Conservation (phyloP, 371 early-diverging fungal genomes). For the Parasitella parasitica region DNA sequence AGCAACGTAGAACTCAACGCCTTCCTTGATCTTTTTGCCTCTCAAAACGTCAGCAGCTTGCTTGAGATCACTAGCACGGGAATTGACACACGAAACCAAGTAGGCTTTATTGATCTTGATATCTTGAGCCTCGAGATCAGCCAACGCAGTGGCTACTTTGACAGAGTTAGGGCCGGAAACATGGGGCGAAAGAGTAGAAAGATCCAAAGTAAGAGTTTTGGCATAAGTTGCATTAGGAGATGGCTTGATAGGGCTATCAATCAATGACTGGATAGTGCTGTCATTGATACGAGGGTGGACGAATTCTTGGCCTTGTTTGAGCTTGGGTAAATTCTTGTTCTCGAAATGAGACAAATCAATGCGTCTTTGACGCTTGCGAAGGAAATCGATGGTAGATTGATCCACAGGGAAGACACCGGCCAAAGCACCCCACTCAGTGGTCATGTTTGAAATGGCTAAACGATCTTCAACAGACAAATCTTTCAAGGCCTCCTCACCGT, state of each 20-base stretch:
- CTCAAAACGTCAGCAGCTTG: constrained; percentile 86
- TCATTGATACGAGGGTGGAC: constrained; percentile 76
- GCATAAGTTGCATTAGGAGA: constrained; percentile 77
- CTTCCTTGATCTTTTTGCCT: constrained; percentile 71
- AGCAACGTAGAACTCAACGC: constrained; percentile 95
- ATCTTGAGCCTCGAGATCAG: constrained; percentile 65
- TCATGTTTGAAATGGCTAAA: constrained; percentile 96
- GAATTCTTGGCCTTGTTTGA: constrained; percentile 42
- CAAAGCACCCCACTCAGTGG: constrained; percentile 98
- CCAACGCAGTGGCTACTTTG: constrained; percentile 82
- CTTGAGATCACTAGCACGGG: constrained; percentile 82
- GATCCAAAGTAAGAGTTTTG: constrained; percentile 85
- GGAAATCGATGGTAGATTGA: constrained; percentile 70
- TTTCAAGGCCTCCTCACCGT: constrained; percentile 68
- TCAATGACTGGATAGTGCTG: constrained; percentile 55
- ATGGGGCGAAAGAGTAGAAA: constrained; percentile 82
- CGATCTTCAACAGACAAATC: constrained; percentile 83
- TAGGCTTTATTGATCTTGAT: constrained; percentile 93
- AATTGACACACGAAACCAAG: constrained; percentile 93
- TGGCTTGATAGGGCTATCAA: constrained; percentile 56
- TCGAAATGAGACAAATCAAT: constrained; percentile 56
- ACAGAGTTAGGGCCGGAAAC: constrained; percentile 95
- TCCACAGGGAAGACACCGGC: constrained; percentile 96
- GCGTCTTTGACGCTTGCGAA: constrained; percentile 63
- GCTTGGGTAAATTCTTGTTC: constrained; percentile 46